Evolutionary conservation across 2,329 filamentous ascomycete genomes (phyloP), one percentile per base, ranked within the genome.

Genomic region (Capronia americana): DNA sequence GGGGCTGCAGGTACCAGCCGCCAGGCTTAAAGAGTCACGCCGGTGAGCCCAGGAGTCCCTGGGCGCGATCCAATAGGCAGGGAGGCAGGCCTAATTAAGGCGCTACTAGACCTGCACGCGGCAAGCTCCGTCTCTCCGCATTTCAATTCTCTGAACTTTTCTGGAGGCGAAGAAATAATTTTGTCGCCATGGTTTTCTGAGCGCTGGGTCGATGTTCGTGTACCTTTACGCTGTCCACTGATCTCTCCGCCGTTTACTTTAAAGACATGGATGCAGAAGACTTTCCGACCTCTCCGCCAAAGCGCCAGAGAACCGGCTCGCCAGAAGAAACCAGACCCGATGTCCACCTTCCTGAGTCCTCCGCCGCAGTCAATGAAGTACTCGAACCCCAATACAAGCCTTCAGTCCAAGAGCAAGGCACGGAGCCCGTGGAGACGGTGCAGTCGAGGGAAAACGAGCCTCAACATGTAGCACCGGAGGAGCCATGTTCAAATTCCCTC

Each of bases 271-370:
- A 70, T 12, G 57, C 56, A 8, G 63, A 67, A 56, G 70, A 72
- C 10, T 69, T 72, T 46, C 67, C 69, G 48, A 71, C 64, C 26
- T 69, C 69, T 26, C 69, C 70, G n/a, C 58, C 70, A 3, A 72
- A 72, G 57, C 65, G 70, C 10, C 68, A 70, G 41, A 50, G 69
- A 32, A 72, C 69, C 11, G 41, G 50, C 7, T 72, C 69, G 17
- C 69, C 67, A 28, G 61, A 63, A 14, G 67, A 32, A 26, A 53
- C 23, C 17, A 17, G 38, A 24, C 10, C 28, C 32, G 34, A 20
- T 20, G 30, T 61, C 48, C 44, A 48, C 11, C 34, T 61, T 53
- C 54, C 38, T 14, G 26, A 58, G 26, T 26, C 46, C 32, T 12
- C 34, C 4, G 6, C 38, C 17, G 17, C 38, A n/a, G 38, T 12